A percentile compares a stretch with the other conserved stretches of the same genome.
phyloP scores from a whole-genome alignment of 768 basidiomycete genomes.

The Xanthoconium purpureum region DNA sequence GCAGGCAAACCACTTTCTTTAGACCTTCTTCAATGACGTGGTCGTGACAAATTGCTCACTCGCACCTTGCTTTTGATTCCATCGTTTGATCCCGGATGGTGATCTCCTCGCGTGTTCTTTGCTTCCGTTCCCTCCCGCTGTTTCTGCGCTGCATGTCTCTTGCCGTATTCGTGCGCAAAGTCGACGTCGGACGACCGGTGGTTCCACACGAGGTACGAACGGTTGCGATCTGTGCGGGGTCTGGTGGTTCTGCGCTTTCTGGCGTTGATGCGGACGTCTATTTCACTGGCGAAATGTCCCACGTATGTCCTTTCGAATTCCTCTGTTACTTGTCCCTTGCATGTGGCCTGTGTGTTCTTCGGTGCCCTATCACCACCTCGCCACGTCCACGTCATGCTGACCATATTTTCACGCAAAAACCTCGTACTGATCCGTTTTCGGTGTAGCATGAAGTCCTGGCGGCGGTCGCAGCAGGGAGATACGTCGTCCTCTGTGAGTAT shows the following conservation, averaged over 20 bases:
- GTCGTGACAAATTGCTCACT: neutral
- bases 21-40: slow-evolving; percentile 12
- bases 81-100: slow-evolving; percentile 11
- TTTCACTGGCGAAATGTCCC: slow-evolving; percentile 90
- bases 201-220: slow-evolving; percentile 42
- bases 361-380: neutral
- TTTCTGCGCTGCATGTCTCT: slow-evolving; percentile 1
- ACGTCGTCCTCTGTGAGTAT: slow-evolving; percentile 79
- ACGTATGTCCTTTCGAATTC: slow-evolving; percentile 49
- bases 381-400: slow-evolving; percentile 19
- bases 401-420: neutral
- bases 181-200: slow-evolving; percentile 61
- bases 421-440: slow-evolving; percentile 1
- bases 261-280: slow-evolving; percentile 80
- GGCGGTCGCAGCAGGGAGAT: slow-evolving; percentile 67
- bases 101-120: slow-evolving; percentile 16
- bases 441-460: slow-evolving; percentile 84
- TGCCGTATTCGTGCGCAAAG: slow-evolving; percentile 33
- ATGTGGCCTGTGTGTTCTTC: neutral
- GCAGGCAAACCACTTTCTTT: slow-evolving; percentile 12
- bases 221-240: slow-evolving; percentile 90
- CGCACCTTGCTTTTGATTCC: neutral
- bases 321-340: slow-evolving; percentile 4
- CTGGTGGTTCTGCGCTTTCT: slow-evolving; percentile 74
- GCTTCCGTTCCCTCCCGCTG: slow-evolving; percentile 19